A percentile compares a stretch with the other conserved stretches of the same genome.
Conservation (phyloP, 768 basidiomycete genomes). For the Rubroboletus satanas region DNA sequence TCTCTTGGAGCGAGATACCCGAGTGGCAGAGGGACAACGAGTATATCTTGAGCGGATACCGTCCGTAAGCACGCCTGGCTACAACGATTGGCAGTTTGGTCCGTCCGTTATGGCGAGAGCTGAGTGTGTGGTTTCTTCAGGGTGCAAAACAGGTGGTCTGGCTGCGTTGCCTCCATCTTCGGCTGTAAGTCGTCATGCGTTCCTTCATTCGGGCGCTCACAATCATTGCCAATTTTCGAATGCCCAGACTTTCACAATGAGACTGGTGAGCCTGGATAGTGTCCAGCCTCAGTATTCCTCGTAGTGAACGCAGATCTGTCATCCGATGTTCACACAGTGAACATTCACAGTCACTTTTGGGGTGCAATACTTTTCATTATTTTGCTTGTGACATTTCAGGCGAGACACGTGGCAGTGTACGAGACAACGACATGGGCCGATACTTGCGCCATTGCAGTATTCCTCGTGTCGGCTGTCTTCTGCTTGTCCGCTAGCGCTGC, state of each 20-base stretch:
- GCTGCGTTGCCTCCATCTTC: slow-evolving; percentile 60
- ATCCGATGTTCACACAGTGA: slow-evolving; percentile 47
- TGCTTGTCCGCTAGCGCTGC: slow-evolving; percentile 70
- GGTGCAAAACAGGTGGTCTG: slow-evolving; percentile 57
- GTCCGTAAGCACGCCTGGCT: slow-evolving; percentile 44
- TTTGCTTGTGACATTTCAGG: slow-evolving; percentile 51
- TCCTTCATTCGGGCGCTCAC: slow-evolving; percentile 13
- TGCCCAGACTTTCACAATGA: slow-evolving; percentile 72
- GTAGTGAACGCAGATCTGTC: slow-evolving; percentile 1
- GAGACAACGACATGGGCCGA: slow-evolving; percentile 60
- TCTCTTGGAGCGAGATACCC: slow-evolving; percentile 57
- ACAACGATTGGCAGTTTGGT: slow-evolving; percentile 4
- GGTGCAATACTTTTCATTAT: slow-evolving; percentile 60
- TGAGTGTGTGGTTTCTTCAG: slow-evolving; percentile 32
- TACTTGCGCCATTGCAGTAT: slow-evolving; percentile 54
- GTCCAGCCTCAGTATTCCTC: background rate
- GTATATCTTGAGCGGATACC: slow-evolving; percentile 65
- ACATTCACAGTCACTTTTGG: slow-evolving; percentile 81
- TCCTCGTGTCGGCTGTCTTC: slow-evolving; percentile 65
- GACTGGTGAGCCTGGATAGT: slow-evolving; percentile 44
- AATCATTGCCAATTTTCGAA: slow-evolving; percentile 14
- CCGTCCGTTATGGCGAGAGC: background rate
- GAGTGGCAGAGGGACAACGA: slow-evolving; percentile 75
- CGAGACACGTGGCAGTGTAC: slow-evolving; percentile 48
- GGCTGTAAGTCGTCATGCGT: slow-evolving; percentile 49